These are phyloP conservation scores for Ophiocordyceps sinensis DNA, from an alignment of 2,329 filamentous ascomycete genomes.

Conservation along the genomic window DNA sequence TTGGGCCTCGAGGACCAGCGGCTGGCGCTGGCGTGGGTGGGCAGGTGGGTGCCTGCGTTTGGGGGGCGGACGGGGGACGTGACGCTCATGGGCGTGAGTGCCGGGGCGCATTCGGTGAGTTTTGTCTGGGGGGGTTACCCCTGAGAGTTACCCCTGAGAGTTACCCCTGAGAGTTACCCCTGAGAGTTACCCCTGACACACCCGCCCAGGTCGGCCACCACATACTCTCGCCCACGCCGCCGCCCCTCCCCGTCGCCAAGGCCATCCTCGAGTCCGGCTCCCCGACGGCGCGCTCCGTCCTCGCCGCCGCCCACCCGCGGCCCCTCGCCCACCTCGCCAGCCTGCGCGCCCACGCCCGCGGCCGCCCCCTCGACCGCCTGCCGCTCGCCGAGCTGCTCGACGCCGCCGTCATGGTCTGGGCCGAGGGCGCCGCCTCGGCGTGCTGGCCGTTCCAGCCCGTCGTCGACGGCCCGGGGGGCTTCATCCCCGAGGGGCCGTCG, in stretches of 20 bases:
- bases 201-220: conserved; percentile 49
- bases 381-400: conserved; percentile 32
- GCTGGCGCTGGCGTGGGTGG: conserved; percentile 43
- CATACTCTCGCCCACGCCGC: conserved; percentile 34
- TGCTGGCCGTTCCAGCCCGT: conserved; percentile 57
- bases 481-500: conserved; percentile 44
- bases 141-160: too few species aligned
- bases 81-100: conserved; percentile 46
- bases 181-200: neutral
- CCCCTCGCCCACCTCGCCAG: conserved; percentile 38
- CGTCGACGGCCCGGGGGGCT: conserved; percentile 38
- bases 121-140: too few species aligned
- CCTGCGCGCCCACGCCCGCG: conserved; percentile 2
- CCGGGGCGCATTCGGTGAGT: conserved; percentile 45
- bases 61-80: conserved; percentile 44
- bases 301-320: conserved; percentile 36
- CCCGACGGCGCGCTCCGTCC: conserved; percentile 38
- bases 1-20: conserved; percentile 42
- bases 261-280: conserved; percentile 44
- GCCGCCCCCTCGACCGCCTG: conserved; percentile 25
- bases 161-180: neutral
- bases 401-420: conserved; percentile 30
- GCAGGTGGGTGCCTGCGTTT: conserved; percentile 42
- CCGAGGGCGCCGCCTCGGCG: conserved; percentile 25
- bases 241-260: conserved; percentile 33